These are phyloP conservation scores for Cyberlindnera bimundalis DNA, from an alignment of 805 yeast genomes.

Conservation along the genomic window DNA sequence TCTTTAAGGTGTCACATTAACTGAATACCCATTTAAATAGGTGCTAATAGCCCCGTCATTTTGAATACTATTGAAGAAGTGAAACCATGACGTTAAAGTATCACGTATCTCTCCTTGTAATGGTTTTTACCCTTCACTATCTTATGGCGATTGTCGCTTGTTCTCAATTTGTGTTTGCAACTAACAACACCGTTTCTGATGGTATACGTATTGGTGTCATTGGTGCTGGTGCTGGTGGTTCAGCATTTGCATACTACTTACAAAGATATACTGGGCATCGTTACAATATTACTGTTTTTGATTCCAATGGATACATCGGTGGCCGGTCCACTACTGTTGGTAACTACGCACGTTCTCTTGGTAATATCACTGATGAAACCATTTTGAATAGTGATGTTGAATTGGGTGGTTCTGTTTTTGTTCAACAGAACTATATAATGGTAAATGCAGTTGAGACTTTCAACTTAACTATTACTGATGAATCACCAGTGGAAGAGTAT, in stretches of 20 bases:
- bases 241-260: conserved; percentile 44
- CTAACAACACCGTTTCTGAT: conserved; percentile 1
- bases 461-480: conserved; percentile 27
- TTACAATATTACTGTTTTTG: conserved; percentile 41
- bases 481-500: conserved; percentile 2
- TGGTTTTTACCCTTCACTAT: background rate
- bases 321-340: conserved; percentile 42
- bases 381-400: conserved; percentile 29
- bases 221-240: conserved; percentile 53
- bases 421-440: conserved; percentile 37
- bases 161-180: conserved; percentile 1
- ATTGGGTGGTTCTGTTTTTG: conserved; percentile 46
- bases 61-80: background rate
- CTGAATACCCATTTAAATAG: no score
- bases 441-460: conserved; percentile 36
- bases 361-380: conserved; percentile 23
- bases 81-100: background rate
- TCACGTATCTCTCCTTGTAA: background rate
- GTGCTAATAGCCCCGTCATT: no score
- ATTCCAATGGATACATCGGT: conserved; percentile 38
- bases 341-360: conserved; percentile 5
- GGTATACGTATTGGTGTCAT: conserved; percentile 35
- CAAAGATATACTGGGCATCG: conserved; percentile 34
- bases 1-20: no score
- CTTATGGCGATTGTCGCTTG: conserved; percentile 2